A percentile compares a stretch with the other conserved stretches of the same genome.
Evolutionary conservation across 768 basidiomycete genomes (phyloP).

Genomic region (Mycena vitilis): DNA sequence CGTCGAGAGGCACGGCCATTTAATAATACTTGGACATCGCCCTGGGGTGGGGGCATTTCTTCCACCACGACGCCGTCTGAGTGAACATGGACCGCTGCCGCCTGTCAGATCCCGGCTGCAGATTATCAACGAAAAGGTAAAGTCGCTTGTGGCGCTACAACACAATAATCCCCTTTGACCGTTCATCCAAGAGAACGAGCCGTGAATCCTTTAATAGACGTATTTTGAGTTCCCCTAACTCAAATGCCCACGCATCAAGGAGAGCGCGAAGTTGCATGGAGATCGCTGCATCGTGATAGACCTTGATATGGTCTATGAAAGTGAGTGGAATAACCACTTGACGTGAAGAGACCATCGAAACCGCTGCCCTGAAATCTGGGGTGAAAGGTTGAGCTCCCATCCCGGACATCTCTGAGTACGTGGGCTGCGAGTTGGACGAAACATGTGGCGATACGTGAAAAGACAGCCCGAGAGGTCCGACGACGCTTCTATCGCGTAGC

Average conservation of each 20-base stretch:
- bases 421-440: conserved; percentile 29
- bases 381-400: conserved; percentile 31
- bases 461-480: conserved; percentile 63
- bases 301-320: conserved; percentile 63
- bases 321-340: conserved; percentile 39
- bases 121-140: too few relatives aligned
- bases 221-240: conserved; percentile 45
- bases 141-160: too few relatives aligned
- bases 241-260: conserved; percentile 63
- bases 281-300: conserved; percentile 66
- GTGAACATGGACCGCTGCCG: too few relatives aligned
- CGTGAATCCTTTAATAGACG: conserved; percentile 60
- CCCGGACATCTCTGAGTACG: conserved; percentile 30
- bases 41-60: too few relatives aligned
- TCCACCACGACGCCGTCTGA: too few relatives aligned
- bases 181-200: conserved; percentile 61
- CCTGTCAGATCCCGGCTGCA: too few relatives aligned
- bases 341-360: conserved; percentile 31
- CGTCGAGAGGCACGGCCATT: too few relatives aligned
- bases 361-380: not conserved
- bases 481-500: conserved; percentile 47
- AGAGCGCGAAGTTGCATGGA: conserved; percentile 62
- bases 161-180: conserved; percentile 58
- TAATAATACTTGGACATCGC: too few relatives aligned
- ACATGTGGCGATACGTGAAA: conserved; percentile 52